A percentile compares a stretch with the other conserved stretches of the same genome.
phyloP scores from a whole-genome alignment of 305 asterid genomes.

The Fraxinus latifolia region DNA sequence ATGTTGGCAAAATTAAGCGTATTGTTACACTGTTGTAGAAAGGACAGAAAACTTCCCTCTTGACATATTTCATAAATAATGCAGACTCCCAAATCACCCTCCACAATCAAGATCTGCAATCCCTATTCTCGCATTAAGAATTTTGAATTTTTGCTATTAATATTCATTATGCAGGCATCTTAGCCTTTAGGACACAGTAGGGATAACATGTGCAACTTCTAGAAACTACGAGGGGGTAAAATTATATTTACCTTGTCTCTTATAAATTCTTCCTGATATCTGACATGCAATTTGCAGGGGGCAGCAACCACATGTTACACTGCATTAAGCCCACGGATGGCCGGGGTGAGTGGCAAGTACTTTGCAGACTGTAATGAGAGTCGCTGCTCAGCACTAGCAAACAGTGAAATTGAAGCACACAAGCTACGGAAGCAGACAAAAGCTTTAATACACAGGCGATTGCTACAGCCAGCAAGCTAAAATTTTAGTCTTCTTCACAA shows the following conservation, averaged over 20 bases:
- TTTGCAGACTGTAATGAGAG: conserved; percentile 86
- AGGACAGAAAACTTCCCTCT: background rate
- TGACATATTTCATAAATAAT: background rate
- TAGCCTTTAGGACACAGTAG: background rate
- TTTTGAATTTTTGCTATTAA: background rate
- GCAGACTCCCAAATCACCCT: background rate
- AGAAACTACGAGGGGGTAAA: background rate
- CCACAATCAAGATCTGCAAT: background rate
- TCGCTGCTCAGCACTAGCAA: conserved; percentile 61
- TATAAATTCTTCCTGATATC: background rate
- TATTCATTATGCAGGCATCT: background rate
- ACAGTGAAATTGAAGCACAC: conserved; percentile 49
- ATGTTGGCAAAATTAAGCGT: background rate
- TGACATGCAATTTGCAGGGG: conserved; percentile 44
- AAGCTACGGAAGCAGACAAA: conserved; percentile 69
- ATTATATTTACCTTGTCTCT: background rate
- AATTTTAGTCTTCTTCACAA: background rate
- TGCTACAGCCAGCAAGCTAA: conserved; percentile 31
- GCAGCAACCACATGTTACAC: conserved; percentile 89
- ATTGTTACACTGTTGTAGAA: background rate
- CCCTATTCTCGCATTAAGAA: background rate
- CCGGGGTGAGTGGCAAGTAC: conserved; percentile 65
- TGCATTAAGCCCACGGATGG: conserved; percentile 55
- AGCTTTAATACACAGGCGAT: conserved; percentile 51
- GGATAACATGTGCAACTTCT: background rate